Conservation (phyloP, 768 basidiomycete genomes). For the Panus rudis region DNA sequence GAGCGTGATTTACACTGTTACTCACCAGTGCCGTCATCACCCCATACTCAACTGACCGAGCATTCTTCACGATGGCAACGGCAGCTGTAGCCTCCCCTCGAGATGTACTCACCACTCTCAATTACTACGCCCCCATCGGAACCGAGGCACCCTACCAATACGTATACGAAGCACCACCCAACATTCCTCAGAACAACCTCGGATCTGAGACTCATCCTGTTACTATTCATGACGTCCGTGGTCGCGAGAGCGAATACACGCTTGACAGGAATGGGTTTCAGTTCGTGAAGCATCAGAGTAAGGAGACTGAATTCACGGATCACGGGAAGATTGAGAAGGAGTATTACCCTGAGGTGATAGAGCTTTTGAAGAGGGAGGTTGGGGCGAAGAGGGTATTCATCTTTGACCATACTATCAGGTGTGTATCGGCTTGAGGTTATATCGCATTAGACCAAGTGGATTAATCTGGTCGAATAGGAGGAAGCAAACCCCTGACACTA, state of each 20-base stretch:
- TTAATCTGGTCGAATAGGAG: too few relatives aligned
- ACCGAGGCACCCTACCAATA: slow-evolving; percentile 30
- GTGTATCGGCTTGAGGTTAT: too few relatives aligned
- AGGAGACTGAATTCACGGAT: slow-evolving; percentile 34
- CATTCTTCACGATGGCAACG: slow-evolving; percentile 13
- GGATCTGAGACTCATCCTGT: slow-evolving; percentile 19
- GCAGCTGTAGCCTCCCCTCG: slow-evolving; percentile 22
- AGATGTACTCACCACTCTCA: slow-evolving; percentile 31
- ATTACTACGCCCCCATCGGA: slow-evolving; percentile 26
- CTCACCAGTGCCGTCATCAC: neutral
- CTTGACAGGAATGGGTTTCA: slow-evolving; percentile 41
- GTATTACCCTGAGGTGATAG: slow-evolving; percentile 38
- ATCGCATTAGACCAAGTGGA: too few relatives aligned
- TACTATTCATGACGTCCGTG: slow-evolving; percentile 26
- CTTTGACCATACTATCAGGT: slow-evolving; percentile 40
- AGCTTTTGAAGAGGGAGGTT: slow-evolving; percentile 32
- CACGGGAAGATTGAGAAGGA: slow-evolving; percentile 29
- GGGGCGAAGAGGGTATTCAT: slow-evolving; percentile 35
- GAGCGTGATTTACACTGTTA: neutral
- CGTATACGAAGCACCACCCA: slow-evolving; percentile 23
- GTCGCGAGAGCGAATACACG: slow-evolving; percentile 20
- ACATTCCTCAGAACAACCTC: slow-evolving; percentile 23
- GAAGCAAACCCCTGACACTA: too few relatives aligned
- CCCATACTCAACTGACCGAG: neutral
- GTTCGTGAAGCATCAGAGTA: slow-evolving; percentile 26